Evolutionary conservation across 2,329 filamentous ascomycete species (phyloP).

Genomic region (Zelopaecilomyces penicillatus): DNA sequence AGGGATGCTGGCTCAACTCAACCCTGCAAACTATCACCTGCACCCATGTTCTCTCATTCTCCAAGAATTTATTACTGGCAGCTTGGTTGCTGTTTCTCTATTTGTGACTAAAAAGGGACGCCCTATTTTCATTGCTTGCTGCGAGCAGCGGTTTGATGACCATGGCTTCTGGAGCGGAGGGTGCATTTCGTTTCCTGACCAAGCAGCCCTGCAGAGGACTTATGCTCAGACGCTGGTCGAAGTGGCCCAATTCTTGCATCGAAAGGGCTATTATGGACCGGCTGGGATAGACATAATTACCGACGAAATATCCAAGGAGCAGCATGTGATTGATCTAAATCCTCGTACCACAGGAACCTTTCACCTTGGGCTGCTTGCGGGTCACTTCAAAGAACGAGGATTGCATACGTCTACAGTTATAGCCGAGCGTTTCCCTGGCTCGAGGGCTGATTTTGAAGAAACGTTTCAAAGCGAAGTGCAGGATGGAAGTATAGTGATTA

Average conservation of each 20-base stretch:
- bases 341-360: conserved; percentile 3
- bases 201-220: neutral
- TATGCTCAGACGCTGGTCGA: neutral
- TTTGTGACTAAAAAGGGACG: conserved; percentile 2
- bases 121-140: conserved; percentile 2
- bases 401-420: conserved; percentile 1
- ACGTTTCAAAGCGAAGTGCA: neutral
- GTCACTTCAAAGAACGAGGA: conserved; percentile 5
- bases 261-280: conserved; percentile 4
- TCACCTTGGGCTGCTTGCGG: conserved; percentile 1
- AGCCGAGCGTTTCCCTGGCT: conserved; percentile 3
- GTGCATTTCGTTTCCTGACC: neutral
- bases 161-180: conserved; percentile 1
- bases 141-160: conserved; percentile 1
- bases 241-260: conserved; percentile 2
- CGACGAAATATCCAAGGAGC: neutral
- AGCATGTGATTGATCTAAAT: conserved; percentile 7
- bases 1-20: conserved; percentile 1
- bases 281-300: conserved; percentile 6
- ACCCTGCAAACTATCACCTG: conserved; percentile 1
- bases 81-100: neutral
- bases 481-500: conserved; percentile 5
- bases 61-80: conserved; percentile 4
- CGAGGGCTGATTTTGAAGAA: conserved; percentile 3
- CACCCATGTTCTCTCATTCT: conserved; percentile 3